These are phyloP conservation scores for Ophiocordyceps camponoti-saundersi DNA, from an alignment of 2,329 filamentous ascomycete species.

Conservation along the genomic window DNA sequence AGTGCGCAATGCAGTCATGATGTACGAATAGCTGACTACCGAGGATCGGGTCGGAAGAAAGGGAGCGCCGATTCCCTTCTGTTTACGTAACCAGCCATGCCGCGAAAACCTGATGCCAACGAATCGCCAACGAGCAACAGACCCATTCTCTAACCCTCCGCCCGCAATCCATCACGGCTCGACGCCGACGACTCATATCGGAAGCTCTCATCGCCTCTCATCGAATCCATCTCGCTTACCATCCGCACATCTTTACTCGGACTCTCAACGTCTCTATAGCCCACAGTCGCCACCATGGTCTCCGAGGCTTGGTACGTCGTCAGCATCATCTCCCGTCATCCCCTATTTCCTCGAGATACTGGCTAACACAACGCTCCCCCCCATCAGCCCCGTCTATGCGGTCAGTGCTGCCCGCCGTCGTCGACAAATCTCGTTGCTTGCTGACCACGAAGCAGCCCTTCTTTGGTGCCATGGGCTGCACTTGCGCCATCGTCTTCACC, in stretches of 20 bases:
- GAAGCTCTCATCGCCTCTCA: slow-evolving; percentile 8
- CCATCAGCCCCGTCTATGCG: slow-evolving; percentile 82
- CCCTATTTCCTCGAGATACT: neutral
- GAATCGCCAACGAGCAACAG: slow-evolving; percentile 19
- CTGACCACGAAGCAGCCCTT: slow-evolving; percentile 46
- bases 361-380: slow-evolving; percentile 1
- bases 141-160: slow-evolving; percentile 14
- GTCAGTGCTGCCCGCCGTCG: slow-evolving; percentile 49
- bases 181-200: slow-evolving; percentile 9
- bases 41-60: neutral
- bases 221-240: neutral
- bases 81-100: slow-evolving; percentile 10
- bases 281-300: slow-evolving; percentile 44
- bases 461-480: slow-evolving; percentile 96
- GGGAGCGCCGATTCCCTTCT: neutral
- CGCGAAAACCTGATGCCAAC: slow-evolving; percentile 10
- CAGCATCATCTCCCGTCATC: slow-evolving; percentile 10
- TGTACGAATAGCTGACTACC: neutral
- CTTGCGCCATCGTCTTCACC: slow-evolving; percentile 91
- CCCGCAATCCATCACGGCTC: slow-evolving; percentile 9
- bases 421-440: slow-evolving; percentile 1
- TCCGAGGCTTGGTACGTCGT: slow-evolving; percentile 65
- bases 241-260: neutral
- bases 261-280: slow-evolving; percentile 4
- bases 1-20: neutral